These are phyloP conservation scores for Dalbergia cochinchinensis DNA, from an alignment of 306 rosid species.

Conservation along the genomic window DNA sequence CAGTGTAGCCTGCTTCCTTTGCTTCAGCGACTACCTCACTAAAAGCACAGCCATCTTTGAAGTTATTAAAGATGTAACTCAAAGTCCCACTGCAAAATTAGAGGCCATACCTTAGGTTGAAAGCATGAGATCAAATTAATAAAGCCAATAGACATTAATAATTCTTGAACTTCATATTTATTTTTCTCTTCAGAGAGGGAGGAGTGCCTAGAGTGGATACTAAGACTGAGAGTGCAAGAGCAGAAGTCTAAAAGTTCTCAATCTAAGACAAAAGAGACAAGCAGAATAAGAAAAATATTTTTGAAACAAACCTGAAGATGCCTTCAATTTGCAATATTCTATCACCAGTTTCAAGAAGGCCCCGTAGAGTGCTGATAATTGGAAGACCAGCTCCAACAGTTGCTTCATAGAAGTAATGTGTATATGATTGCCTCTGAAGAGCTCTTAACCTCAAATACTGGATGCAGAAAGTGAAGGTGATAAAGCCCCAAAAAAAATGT, in stretches of 20 bases:
- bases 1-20: constrained; percentile 94
- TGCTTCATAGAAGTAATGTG: constrained; percentile 98
- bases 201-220: constrained; percentile 12
- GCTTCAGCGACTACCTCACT: constrained; percentile 96
- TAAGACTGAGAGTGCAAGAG: neutral
- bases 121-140: constrained; percentile 31
- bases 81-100: constrained; percentile 90
- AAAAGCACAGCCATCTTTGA: constrained; percentile 67
- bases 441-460: constrained; percentile 94
- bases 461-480: constrained; percentile 37
- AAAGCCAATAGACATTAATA: constrained; percentile 24
- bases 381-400: constrained; percentile 99
- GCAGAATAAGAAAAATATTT: no score
- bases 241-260: constrained; percentile 43
- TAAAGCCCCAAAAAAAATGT: constrained; percentile 30
- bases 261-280: constrained; percentile 33
- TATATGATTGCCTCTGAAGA: constrained; percentile 95
- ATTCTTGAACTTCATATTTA: constrained; percentile 15
- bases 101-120: constrained; percentile 31
- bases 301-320: constrained; percentile 75
- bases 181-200: constrained; percentile 10
- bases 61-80: constrained; percentile 97
- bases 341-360: constrained; percentile 98
- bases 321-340: constrained; percentile 95
- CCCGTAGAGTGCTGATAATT: constrained; percentile 88